Evolutionary conservation across 75 land plant genomes (phyloP).

Genomic region (Sequoiadendron giganteum): DNA sequence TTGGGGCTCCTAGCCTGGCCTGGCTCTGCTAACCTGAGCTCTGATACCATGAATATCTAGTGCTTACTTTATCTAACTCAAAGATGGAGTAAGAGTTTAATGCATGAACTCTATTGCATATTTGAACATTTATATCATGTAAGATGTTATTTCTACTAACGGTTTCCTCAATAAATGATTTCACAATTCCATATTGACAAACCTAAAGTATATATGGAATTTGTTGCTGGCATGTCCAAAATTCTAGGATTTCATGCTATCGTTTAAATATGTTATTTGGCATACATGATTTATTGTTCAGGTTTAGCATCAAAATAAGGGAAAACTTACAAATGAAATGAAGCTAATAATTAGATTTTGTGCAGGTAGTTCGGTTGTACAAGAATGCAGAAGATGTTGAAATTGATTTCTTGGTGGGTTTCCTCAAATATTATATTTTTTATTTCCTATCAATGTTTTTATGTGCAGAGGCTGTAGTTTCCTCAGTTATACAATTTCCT

Average conservation of each 20-base stretch:
- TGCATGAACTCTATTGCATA: background rate
- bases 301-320: background rate
- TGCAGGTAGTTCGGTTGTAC: conserved; percentile 66
- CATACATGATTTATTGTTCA: background rate
- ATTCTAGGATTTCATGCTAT: background rate
- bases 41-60: background rate
- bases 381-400: conserved; percentile 75
- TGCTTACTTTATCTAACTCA: background rate
- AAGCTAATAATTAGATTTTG: background rate
- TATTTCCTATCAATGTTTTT: background rate
- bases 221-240: background rate
- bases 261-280: background rate
- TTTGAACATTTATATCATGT: background rate
- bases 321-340: background rate
- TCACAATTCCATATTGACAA: background rate
- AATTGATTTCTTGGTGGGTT: conserved; percentile 66
- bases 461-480: background rate
- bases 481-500: background rate
- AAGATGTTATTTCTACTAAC: background rate
- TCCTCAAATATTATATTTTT: background rate
- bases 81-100: background rate
- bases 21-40: too few relatives aligned
- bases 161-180: background rate
- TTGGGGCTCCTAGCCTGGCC: too few relatives aligned
- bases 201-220: background rate